Base-by-base conservation (phyloP, 371 early-diverging fungal genomes). In the Mortierella sp. region DNA sequence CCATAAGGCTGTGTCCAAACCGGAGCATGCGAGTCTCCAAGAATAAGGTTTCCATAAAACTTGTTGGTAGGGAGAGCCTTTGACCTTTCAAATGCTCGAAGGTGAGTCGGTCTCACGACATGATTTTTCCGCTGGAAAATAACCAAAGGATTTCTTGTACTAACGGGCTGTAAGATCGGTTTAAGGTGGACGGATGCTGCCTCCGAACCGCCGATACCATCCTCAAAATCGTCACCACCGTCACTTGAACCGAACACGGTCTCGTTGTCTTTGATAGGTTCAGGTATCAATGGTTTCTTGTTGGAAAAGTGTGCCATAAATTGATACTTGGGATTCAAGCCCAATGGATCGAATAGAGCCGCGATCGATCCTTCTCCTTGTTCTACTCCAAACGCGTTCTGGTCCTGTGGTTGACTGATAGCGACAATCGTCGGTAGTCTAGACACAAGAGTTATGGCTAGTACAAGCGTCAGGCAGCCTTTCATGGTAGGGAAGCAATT, bases 1-100 rank as follows among this genome's bases (percentile, higher is more conserved):
- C 79, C 79, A 40, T 77, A 77, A 37, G 79, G 79, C 12, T 73
- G 79, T 34, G 73, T 79, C 79, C 79, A 79, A n/a, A 79, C 37
- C 0, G 79, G 79, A 22, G 79, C 69, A 45, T 73, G 79, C n/a
- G 79, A 72, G 40, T 79, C 73, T 2, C 64, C 70, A 3, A 73
- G 54, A 54, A 79, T 47, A 1, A 73, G 64, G 35, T 73, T 73
- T 28, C 74, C 79, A 45, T 79, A 79, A 53, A 79, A 79, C 64
- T 79, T 79, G 64, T 79, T 79, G 9, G 74, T 79, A 19, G 79
- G 70, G 15, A 63, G 26, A 0, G 74, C 64, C 15, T 29, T 68
- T 15, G 47, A 19, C 12, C 22, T 26, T 29, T 72, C 73, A 17
- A 28, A n/a, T 12, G 63, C n/a, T 34, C 61, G 73, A n/a, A 79